Conservation (phyloP, 768 basidiomycete genomes). For the Trametopsis cervina region DNA sequence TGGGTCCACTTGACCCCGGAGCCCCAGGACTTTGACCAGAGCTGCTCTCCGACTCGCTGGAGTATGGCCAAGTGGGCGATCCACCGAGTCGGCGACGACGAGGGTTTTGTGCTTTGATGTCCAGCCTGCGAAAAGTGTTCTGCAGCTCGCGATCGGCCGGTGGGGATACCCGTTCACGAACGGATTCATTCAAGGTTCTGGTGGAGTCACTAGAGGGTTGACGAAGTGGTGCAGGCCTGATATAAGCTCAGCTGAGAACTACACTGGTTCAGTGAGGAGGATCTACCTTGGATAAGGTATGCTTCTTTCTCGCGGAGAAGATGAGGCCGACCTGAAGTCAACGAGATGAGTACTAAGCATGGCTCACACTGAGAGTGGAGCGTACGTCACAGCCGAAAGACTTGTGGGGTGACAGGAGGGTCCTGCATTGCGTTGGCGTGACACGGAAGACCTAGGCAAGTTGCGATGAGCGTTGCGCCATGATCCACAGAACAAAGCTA, state of each 20-base stretch:
- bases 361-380: neutral
- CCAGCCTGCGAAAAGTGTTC: slow-evolving; percentile 4
- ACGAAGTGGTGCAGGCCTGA: neutral
- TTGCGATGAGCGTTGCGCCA: neutral
- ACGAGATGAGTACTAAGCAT: neutral
- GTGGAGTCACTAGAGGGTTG: neutral
- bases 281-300: slow-evolving; percentile 7
- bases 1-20: neutral
- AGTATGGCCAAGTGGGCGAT: slow-evolving; percentile 6
- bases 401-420: slow-evolving; percentile 1
- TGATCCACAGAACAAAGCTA: neutral
- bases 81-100: slow-evolving; percentile 2
- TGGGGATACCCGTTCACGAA: neutral
- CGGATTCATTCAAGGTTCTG: neutral
- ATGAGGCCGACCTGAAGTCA: neutral
- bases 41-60: slow-evolving; percentile 13
- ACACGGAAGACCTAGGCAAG: neutral
- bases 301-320: slow-evolving; percentile 1
- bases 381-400: slow-evolving; percentile 11
- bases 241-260: no score
- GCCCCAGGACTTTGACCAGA: slow-evolving; percentile 3
- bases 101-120: slow-evolving; percentile 2
- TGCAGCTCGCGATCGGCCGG: slow-evolving; percentile 10
- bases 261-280: no score
- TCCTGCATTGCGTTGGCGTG: neutral